Evolutionary conservation across 768 basidiomycete species (phyloP), one percentile per base, ranked within the genome.

Genomic region (Boletus coccyginus): DNA sequence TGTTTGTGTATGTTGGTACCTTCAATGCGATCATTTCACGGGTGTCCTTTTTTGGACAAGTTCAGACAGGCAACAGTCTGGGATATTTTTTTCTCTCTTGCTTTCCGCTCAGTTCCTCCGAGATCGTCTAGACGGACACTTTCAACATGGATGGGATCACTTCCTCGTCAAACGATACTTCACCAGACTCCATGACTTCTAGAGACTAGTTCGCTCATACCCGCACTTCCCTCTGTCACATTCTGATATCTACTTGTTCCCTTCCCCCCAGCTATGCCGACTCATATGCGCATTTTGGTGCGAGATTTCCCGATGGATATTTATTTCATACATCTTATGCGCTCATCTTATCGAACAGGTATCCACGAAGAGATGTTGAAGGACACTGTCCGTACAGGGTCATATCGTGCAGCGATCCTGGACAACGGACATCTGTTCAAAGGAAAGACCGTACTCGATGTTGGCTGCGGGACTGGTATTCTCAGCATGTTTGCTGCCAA

Each of bases 291-390:
- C 93, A 95, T 75, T 95, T 95, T 58, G 93, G 93, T 93, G 66
- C 56, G 81, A 52, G 32, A 53, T 70, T 50, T 10, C 44, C 35
- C 38, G 59, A 12, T 24, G 38, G 17, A 46, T 40, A 33, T 33
- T 19, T 17, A 29, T 45, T 52, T 19, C 17, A 39, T 49, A 6
- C 38, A 49, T 53, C 60, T 61, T 17, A 62, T 40, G 17, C 44
- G 14, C 39, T 45, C 24, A 17, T 60, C 21, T 56, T 27, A 32
- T 59, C 12, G 38, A 21, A 52, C 64, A 97, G 94, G 94, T 56
- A 97, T 98, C 65, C 95, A 98, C 72, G 95, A 98, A 76, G 97
- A 99, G 77, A 99, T 99, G 97, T 76, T 99, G 73, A 99, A 99
- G 75, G 97, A 99, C 75, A 76, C 79, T 39, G 94, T 99, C 62